Conservation (phyloP, 495 filamentous ascomycete genomes). For the Annulohypoxylon bovei region DNA sequence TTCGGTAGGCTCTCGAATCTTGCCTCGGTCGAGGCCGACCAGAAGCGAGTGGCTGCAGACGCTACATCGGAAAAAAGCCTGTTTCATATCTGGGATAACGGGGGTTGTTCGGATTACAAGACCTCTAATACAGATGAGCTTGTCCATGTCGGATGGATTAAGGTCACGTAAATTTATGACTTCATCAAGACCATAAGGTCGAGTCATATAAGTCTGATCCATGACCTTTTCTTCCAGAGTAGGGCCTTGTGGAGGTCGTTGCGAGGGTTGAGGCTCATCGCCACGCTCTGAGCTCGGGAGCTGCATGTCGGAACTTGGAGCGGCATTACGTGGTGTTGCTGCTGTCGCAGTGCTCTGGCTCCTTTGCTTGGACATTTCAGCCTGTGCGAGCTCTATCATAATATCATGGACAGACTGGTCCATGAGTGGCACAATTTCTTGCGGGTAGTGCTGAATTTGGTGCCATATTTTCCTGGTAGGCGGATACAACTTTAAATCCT, state of each 20-base stretch:
- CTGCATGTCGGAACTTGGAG: slow-evolving; percentile 74
- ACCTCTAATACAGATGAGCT: slow-evolving; percentile 94
- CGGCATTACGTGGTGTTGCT: slow-evolving; percentile 50
- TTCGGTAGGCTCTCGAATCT: slow-evolving; percentile 91
- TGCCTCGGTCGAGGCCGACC: slow-evolving; percentile 92
- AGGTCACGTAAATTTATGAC: slow-evolving; percentile 93
- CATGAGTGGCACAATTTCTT: slow-evolving; percentile 96
- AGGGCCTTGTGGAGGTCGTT: slow-evolving; percentile 44
- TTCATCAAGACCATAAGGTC: slow-evolving; percentile 88
- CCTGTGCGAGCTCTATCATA: slow-evolving; percentile 88
- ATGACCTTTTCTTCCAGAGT: slow-evolving; percentile 69
- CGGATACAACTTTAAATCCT: slow-evolving; percentile 92
- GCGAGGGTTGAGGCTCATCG: slow-evolving; percentile 56
- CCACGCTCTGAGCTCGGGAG: slow-evolving; percentile 77
- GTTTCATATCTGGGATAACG: slow-evolving; percentile 97
- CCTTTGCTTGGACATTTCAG: slow-evolving; percentile 78
- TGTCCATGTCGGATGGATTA: slow-evolving; percentile 96
- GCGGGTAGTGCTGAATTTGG: slow-evolving; percentile 89
- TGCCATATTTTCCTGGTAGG: slow-evolving; percentile 94
- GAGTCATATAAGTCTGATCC: slow-evolving; percentile 80
- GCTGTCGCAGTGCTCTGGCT: slow-evolving; percentile 62
- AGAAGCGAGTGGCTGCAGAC: slow-evolving; percentile 90
- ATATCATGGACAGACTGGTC: slow-evolving; percentile 92
- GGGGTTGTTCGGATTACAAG: slow-evolving; percentile 95
- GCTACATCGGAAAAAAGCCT: slow-evolving; percentile 92